These are phyloP conservation scores for Colletotrichum orchidophilum DNA, from an alignment of 2,329 filamentous ascomycete species.

Conservation along the genomic window DNA sequence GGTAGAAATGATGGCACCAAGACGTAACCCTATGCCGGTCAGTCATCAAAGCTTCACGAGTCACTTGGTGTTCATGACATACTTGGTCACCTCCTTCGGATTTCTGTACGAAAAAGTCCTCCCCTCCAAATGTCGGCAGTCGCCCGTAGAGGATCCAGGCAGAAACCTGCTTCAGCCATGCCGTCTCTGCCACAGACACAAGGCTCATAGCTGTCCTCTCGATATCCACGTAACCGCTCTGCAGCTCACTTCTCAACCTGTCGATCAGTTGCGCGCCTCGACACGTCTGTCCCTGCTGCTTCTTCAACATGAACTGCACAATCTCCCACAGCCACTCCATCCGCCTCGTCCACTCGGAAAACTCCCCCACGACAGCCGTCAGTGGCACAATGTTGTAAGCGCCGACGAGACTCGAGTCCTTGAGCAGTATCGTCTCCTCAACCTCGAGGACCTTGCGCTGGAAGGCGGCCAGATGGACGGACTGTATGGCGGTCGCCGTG, in stretches of 20 bases:
- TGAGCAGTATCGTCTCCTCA: constrained; percentile 78
- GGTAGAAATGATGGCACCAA: constrained; percentile 73
- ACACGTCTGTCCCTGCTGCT: constrained; percentile 53
- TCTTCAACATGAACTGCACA: constrained; percentile 71
- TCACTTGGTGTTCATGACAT: constrained; percentile 25
- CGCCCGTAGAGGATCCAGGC: constrained; percentile 92
- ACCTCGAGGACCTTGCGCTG: constrained; percentile 86
- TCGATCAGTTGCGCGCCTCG: constrained; percentile 81
- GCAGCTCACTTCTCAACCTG: constrained; percentile 76
- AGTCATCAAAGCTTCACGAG: constrained; percentile 26
- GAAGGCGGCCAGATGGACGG: constrained; percentile 80
- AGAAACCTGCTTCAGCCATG: constrained; percentile 90
- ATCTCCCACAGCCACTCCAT: constrained; percentile 89
- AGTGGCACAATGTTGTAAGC: constrained; percentile 94
- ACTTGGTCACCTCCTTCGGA: constrained; percentile 53
- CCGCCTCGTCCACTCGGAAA: constrained; percentile 84
- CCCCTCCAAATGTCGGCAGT: constrained; percentile 77
- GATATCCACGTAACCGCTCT: constrained; percentile 90
- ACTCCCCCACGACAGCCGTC: constrained; percentile 84
- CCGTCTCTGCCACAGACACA: constrained; percentile 81
- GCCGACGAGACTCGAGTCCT: constrained; percentile 83
- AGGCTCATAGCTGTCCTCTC: constrained; percentile 79
- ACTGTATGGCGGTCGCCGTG: constrained; percentile 80
- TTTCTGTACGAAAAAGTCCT: constrained; percentile 86
- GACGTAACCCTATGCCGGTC: constrained; percentile 61